A percentile compares a stretch with the other conserved stretches of the same genome.
These are phyloP conservation scores for Ligustrum vulgare DNA, from an alignment of 257 asterid genomes.

Conservation along the genomic window DNA sequence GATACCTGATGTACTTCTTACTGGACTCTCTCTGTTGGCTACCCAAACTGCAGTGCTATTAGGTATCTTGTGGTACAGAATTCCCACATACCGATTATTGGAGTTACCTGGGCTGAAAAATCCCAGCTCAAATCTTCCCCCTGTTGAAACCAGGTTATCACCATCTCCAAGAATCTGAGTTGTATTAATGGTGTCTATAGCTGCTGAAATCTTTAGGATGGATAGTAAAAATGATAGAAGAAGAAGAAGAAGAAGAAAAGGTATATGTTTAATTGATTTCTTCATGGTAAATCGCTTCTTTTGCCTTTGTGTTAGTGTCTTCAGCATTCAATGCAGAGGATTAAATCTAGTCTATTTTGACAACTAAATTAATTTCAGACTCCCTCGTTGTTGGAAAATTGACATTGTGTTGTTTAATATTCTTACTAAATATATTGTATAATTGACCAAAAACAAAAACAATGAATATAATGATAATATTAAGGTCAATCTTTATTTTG, in stretches of 20 bases:
- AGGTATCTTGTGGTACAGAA: slow-evolving; percentile 17
- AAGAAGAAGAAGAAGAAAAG: background rate
- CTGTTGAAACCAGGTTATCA: slow-evolving; percentile 33
- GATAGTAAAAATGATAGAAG: slow-evolving; percentile 1
- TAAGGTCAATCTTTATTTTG: too few species aligned
- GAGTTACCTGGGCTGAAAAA: slow-evolving; percentile 25
- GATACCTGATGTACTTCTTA: background rate
- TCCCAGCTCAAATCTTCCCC: slow-evolving; percentile 34
- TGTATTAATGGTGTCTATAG: slow-evolving; percentile 20
- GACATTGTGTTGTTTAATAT: too few species aligned
- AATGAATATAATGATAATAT: too few species aligned
- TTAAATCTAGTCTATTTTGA: too few species aligned
- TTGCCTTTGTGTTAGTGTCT: too few species aligned
- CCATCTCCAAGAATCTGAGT: slow-evolving; percentile 29
- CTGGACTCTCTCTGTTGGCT: slow-evolving; percentile 24
- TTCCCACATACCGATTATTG: slow-evolving; percentile 8
- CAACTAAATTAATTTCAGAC: too few species aligned
- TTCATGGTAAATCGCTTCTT: background rate
- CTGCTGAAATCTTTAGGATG: slow-evolving; percentile 1
- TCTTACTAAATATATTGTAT: too few species aligned
- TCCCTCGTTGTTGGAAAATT: too few species aligned
- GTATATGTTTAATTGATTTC: background rate
- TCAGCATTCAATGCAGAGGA: too few species aligned
- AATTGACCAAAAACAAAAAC: too few species aligned
- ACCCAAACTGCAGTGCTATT: slow-evolving; percentile 14